Evolutionary conservation across 345 rosid species (phyloP).

Genomic region (Salix purpurea): DNA sequence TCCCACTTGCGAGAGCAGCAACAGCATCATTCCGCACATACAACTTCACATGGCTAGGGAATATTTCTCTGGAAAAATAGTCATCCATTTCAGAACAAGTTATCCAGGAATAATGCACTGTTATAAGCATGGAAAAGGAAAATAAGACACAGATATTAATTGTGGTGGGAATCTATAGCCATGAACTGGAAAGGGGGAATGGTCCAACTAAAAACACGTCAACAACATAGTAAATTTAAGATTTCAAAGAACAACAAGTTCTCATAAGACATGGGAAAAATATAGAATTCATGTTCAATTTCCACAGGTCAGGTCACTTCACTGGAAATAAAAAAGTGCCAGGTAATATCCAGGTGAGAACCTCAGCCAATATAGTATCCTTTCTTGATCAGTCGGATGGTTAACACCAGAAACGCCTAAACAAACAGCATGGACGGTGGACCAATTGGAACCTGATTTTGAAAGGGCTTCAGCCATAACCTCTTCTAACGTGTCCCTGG

Average conservation of each 20-base stretch:
- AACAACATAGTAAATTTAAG: neutral
- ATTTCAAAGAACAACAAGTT: neutral
- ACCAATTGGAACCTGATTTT: conserved; percentile 54
- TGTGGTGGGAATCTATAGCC: neutral
- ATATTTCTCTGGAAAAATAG: conserved; percentile 52
- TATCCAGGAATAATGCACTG: neutral
- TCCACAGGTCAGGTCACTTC: neutral
- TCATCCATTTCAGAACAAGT: neutral
- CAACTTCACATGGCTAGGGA: conserved; percentile 66
- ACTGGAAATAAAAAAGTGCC: neutral
- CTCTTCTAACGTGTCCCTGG: conserved; percentile 72
- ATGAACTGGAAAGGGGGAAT: neutral
- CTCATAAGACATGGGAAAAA: neutral
- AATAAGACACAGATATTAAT: neutral
- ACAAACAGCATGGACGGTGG: conserved; percentile 78
- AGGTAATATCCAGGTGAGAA: conserved; percentile 11
- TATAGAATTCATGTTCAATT: neutral
- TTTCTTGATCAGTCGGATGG: conserved; percentile 83
- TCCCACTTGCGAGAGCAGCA: conserved; percentile 92
- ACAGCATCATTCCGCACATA: conserved; percentile 88
- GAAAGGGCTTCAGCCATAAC: conserved; percentile 80
- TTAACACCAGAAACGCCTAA: conserved; percentile 95
- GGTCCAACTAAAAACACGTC: neutral
- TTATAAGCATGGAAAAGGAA: neutral
- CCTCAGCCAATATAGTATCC: conserved; percentile 84